Base-by-base conservation (phyloP, 73 alveolate genomes). In the Paramecium sexaurelia region DNA sequence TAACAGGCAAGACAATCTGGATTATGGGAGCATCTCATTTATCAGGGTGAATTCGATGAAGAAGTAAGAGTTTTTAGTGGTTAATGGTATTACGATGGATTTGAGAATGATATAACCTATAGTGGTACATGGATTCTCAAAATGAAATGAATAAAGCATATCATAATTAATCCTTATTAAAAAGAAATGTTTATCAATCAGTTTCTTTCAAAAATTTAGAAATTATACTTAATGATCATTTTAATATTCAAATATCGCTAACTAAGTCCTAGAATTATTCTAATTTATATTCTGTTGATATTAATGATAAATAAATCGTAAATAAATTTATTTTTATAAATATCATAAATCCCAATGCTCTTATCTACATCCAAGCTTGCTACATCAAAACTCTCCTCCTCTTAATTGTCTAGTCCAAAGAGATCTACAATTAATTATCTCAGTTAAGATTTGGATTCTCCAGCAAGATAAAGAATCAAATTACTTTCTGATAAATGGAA, bases 371-470 rank as follows among this genome's bases (percentile, higher is more conserved):
- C 90, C 19, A 78, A 78, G 45, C 41, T 78, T 7, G 29, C 90
- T 7, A 78, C 90, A 78, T 78, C 90, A 17, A 78, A 78, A 33
- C 55, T 78, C 45, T 29, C 43, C 15, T 17, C 73, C 45, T 78
- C 90, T 5, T n/a, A 78, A 78, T 37, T 78, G 71, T 78, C 90
- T 40, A 78, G 90, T 78, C 90, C 90, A 4, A 36, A 78, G 71
- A 78, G 73, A 78, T 78, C 90, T 7, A 78, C 90, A 22, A 78
- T 78, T 24, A 78, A 78, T 78, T 78, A 78, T 43, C 55, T 78
- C 43, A 78, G 73, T 45, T 78, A 78, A 45, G 90, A 78, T 78
- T 78, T 78, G 90, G 90, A 78, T 45, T 78, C 90, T 33, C 90
- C 90, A 39, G 0, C 75, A 11, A 37, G 90, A 2, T 78, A 78